Evolutionary conservation across 352 stramenopile genomes (phyloP).

Genomic region (Lagenidium giganteum): DNA sequence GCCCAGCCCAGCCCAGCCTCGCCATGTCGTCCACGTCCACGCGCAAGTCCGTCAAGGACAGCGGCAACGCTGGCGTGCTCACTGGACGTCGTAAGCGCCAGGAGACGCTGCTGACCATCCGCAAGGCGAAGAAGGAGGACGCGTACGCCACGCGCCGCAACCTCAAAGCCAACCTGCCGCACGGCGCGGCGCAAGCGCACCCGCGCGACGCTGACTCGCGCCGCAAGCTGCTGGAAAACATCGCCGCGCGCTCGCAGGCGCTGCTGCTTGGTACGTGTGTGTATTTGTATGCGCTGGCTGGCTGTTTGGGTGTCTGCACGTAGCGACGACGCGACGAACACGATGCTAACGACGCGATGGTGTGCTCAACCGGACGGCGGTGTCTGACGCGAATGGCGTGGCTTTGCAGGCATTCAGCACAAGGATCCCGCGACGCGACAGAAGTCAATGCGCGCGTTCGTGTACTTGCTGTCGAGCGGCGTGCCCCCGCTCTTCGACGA

Average conservation of each 20-base stretch:
- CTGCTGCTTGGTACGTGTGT: constrained; percentile 48
- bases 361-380: too few species aligned
- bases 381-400: too few species aligned
- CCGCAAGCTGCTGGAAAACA: constrained; percentile 71
- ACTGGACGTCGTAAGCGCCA: constrained; percentile 79
- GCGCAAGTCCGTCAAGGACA: constrained; percentile 76
- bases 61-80: constrained; percentile 61
- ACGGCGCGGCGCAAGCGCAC: constrained; percentile 7
- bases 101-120: constrained; percentile 83
- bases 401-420: constrained; percentile 82
- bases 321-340: too few species aligned
- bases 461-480: constrained; percentile 81
- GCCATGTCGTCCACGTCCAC: constrained; percentile 20
- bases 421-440: constrained; percentile 62
- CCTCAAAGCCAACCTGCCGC: constrained; percentile 72
- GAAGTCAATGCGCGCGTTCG: constrained; percentile 84
- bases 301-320: constrained; percentile 1
- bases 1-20: too few species aligned
- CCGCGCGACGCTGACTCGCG: constrained; percentile 31
- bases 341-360: too few species aligned
- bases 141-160: constrained; percentile 83
- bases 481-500: constrained; percentile 83
- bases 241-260: constrained; percentile 72
- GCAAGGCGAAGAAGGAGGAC: constrained; percentile 87
- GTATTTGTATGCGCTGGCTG: neutral